Evolutionary conservation across 2,329 filamentous ascomycete species (phyloP), one percentile per base, ranked within the genome.

Genomic region (Salinomyces thailandicus): DNA sequence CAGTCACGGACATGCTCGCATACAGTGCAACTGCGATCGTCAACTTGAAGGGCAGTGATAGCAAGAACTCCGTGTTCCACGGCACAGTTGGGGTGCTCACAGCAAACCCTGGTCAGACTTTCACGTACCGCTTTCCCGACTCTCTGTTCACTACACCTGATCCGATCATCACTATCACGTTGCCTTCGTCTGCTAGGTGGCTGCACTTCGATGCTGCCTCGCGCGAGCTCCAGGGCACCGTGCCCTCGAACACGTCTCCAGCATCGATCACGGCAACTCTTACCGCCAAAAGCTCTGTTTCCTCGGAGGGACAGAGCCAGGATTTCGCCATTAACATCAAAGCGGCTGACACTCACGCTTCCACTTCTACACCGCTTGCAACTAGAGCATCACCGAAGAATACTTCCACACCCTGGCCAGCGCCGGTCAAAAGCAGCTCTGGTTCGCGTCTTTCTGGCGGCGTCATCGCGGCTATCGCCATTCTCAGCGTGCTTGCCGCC

Each of bases 21-120:
- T 72, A 84, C 51, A 61, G 59, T 4, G 69, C 81, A 5, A 73
- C 70, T 33, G 63, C 76, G 11, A 73, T 72, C 17, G 46, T 75
- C 8, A 48, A 61, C 17, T 56, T 68, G 24, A 36, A 40, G 5
- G 42, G 37, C 18, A 38, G 39, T 11, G 31, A 33, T 3, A 48
- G 50, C 16, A n/a, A n/a, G n/a, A 56, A 58, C 9, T 55, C 62
- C 12, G 54, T 72, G 7, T 69, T 72, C 44, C 48, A 47, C 3
- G 58, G 60, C 2, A 58, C 59, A 1, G 55, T 73, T 33, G 60
- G 60, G 5, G 61, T 55, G 5, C 52, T 73, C 31, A 65, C 68
- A 43, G 65, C 67, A 5, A 67, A 63, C 2, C 57, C 67, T 20
- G 73, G 73, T 4, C 43, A 68, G 35, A 50, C 59, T 5, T 72